Base-by-base conservation (phyloP, 768 basidiomycete genomes). In the Xerocomus brunneocitrinus region DNA sequence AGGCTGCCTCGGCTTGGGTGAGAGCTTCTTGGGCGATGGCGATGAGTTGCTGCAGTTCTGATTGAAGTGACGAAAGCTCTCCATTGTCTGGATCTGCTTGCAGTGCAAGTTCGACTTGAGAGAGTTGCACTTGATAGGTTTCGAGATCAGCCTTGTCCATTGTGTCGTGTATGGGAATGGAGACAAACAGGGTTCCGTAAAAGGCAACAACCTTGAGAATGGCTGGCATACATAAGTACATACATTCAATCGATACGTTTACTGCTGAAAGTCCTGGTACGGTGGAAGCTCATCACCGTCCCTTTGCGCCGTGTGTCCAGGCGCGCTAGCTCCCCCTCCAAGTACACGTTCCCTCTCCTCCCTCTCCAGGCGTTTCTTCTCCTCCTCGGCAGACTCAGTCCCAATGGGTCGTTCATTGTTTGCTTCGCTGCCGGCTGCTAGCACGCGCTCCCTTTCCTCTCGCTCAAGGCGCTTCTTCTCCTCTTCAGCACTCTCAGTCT, bases 121-220 rank as follows among this genome's bases (percentile, higher is more conserved):
- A 83, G 54, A 92, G 84, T 67, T 91, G 89, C 10, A 88, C 87
- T 74, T 93, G 88, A 66, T 92, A 93, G 2, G 89, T 89, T 71
- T 94, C 91, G 54, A 94, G 81, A 69, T 93, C 91, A 54, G 80
- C 75, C 62, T 81, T 83, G 67, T 89, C 68, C 68, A 69, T 69
- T 6, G 54, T 6, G 54, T 10, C 39, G 22, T 8, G 50, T 27
- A 19, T 19, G 19, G n/a, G 16, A 8, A n/a, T 7, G n/a, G 36
- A n/a, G 28, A 16, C 25, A 27, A 42, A 25, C 24, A 40, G 39
- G 22, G 46, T 66, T 64, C 58, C 63, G 22, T 36, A 64, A 58
- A 63, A 49, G 63, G 63, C 1, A 64, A 54, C 19, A 19, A 19
- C n/a, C n/a, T n/a, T n/a, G n/a, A n/a, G n/a, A n/a, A n/a, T n/a